Conservation (phyloP, 257 asterid genomes). For the Paulownia fortunei region DNA sequence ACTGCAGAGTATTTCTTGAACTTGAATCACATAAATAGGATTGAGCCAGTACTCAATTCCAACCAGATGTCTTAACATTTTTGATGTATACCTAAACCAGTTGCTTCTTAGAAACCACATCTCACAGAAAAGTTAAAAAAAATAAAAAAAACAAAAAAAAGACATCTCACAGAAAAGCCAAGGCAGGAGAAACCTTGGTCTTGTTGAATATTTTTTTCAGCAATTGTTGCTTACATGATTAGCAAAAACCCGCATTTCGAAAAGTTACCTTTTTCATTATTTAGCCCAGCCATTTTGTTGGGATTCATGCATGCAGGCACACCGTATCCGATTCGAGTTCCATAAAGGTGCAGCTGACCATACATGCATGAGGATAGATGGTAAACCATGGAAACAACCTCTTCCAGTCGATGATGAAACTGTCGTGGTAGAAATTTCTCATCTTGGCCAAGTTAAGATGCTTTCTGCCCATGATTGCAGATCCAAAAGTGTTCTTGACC, state of each 20-base stretch:
- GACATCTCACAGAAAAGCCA: too few relatives aligned
- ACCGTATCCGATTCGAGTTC: constrained; percentile 74
- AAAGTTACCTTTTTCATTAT: neutral
- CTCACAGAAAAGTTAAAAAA: too few relatives aligned
- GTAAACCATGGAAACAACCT: constrained; percentile 96
- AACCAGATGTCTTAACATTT: too few relatives aligned
- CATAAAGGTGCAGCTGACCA: constrained; percentile 70
- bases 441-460: constrained; percentile 85
- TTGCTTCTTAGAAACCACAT: too few relatives aligned
- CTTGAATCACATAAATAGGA: too few relatives aligned
- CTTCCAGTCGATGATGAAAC: constrained; percentile 77
- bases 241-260: neutral
- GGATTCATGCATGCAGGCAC: constrained; percentile 52
- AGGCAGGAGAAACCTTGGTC: too few relatives aligned
- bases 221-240: neutral
- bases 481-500: constrained; percentile 63
- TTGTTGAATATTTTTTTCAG: too few relatives aligned
- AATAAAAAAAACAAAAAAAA: too few relatives aligned
- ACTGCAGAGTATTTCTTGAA: too few relatives aligned
- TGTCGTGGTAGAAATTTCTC: constrained; percentile 77
- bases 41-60: too few relatives aligned
- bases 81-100: too few relatives aligned
- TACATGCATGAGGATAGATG: constrained; percentile 88
- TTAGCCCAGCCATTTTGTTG: neutral
- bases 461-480: constrained; percentile 69